Percentiles rank a stretch among this genome's conserved stretches.
Conservation (phyloP, 805 yeast species). For the Cyberlindnera maritima region DNA sequence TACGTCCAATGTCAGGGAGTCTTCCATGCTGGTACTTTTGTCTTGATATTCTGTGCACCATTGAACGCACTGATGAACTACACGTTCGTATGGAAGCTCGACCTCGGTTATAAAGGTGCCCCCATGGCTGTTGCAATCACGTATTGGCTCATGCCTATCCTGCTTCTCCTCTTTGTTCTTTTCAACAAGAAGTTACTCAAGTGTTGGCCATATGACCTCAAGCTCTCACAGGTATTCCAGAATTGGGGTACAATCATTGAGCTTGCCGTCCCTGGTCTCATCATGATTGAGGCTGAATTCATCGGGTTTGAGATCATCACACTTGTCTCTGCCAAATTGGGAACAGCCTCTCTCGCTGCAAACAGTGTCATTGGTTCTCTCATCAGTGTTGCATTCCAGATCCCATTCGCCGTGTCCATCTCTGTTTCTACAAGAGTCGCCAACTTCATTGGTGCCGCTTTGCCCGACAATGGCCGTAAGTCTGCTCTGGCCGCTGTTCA, state of each 20-base stretch:
- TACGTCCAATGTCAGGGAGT: slow-evolving; percentile 84
- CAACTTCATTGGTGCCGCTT: slow-evolving; percentile 60
- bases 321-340: slow-evolving; percentile 64
- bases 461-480: slow-evolving; percentile 43
- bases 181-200: slow-evolving; percentile 49
- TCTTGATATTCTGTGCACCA: slow-evolving; percentile 66
- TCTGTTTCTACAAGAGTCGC: slow-evolving; percentile 74
- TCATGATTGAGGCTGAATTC: slow-evolving; percentile 76
- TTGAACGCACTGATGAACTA: slow-evolving; percentile 65
- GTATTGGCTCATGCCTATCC: slow-evolving; percentile 60
- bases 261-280: slow-evolving; percentile 67
- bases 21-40: slow-evolving; percentile 78
- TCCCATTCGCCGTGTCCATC: slow-evolving; percentile 69
- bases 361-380: slow-evolving; percentile 69
- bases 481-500: slow-evolving; percentile 42
- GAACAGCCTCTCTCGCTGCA: slow-evolving; percentile 66
- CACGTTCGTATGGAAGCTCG: slow-evolving; percentile 72
- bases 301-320: slow-evolving; percentile 72
- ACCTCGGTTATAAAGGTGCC: slow-evolving; percentile 79
- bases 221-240: slow-evolving; percentile 40
- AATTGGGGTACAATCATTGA: slow-evolving; percentile 51
- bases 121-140: slow-evolving; percentile 73
- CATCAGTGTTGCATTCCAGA: slow-evolving; percentile 61
- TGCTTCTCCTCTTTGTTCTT: slow-evolving; percentile 24
- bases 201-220: slow-evolving; percentile 53